Conservation (phyloP, 805 yeast genomes). For the Yarrowia osloensis region DNA sequence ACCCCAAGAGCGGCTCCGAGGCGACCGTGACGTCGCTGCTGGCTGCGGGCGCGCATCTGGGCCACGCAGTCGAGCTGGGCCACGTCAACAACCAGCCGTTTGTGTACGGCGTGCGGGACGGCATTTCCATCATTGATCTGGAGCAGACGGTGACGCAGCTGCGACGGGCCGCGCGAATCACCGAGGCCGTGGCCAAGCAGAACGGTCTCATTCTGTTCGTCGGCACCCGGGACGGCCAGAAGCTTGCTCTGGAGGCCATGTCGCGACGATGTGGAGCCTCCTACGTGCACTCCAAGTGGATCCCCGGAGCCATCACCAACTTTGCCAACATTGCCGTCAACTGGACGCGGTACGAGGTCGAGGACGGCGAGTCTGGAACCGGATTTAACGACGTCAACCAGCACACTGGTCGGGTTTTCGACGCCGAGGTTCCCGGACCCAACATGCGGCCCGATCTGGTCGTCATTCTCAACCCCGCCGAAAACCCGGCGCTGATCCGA, state of each 20-base stretch:
- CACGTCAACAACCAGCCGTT: conserved; percentile 83
- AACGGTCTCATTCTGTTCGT: conserved; percentile 86
- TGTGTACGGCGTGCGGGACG: conserved; percentile 84
- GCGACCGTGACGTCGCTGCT: conserved; percentile 68
- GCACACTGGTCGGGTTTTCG: conserved; percentile 55
- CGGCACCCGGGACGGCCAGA: conserved; percentile 81
- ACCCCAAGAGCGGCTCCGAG: conserved; percentile 59
- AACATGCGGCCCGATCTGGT: conserved; percentile 84
- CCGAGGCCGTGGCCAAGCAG: conserved; percentile 73
- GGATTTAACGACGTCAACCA: conserved; percentile 32
- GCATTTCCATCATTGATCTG: conserved; percentile 87
- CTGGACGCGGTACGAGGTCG: conserved; percentile 73
- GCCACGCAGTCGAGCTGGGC: conserved; percentile 73
- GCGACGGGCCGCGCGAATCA: conserved; percentile 81
- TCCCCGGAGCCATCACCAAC: conserved; percentile 92
- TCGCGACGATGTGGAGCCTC: conserved; percentile 77
- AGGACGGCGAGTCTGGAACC: conserved; percentile 56
- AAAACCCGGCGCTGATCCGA: conserved; percentile 72
- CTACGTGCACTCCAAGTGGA: conserved; percentile 84
- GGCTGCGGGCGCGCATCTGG: conserved; percentile 94
- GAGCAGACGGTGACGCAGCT: conserved; percentile 77
- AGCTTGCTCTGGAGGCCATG: conserved; percentile 72
- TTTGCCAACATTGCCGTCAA: conserved; percentile 61
- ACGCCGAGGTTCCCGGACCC: conserved; percentile 46
- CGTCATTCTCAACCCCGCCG: conserved; percentile 83